phyloP scores from a whole-genome alignment of 305 asterid genomes.

The Solanum chacoense region DNA sequence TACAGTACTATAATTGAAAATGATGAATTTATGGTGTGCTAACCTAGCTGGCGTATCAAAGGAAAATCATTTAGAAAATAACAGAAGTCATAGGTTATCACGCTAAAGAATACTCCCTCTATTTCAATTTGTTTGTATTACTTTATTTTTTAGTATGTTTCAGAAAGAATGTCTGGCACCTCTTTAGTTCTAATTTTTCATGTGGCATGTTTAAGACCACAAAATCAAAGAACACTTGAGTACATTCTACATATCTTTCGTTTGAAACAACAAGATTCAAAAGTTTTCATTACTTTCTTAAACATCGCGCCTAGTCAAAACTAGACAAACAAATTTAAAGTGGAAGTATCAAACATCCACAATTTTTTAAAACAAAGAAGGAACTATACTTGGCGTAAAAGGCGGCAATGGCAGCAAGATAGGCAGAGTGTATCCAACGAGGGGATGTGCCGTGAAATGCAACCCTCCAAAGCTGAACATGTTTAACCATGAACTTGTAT shows the following conservation, averaged over 20 bases:
- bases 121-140: neutral
- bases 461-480: constrained; percentile 87
- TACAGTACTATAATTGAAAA: neutral
- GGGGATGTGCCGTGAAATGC: constrained; percentile 97
- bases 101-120: neutral
- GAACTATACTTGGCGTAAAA: constrained; percentile 73
- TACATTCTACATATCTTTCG: neutral
- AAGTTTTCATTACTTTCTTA: neutral
- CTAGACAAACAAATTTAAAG: neutral
- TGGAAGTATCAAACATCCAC: neutral
- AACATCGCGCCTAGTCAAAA: neutral
- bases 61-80: neutral
- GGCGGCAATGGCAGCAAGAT: constrained; percentile 95
- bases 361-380: neutral
- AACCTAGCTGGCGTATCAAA: neutral
- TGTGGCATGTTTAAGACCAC: neutral
- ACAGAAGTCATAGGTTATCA: neutral
- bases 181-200: neutral
- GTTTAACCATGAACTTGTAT: constrained; percentile 94
- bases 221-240: neutral
- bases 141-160: neutral
- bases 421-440: constrained; percentile 76
- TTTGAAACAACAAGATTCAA: neutral
- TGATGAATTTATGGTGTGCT: neutral
- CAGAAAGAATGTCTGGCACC: neutral